A percentile compares a stretch with the other conserved stretches of the same genome.
Evolutionary conservation across 805 yeast species (phyloP).

Genomic region (Lipomyces sp.): DNA sequence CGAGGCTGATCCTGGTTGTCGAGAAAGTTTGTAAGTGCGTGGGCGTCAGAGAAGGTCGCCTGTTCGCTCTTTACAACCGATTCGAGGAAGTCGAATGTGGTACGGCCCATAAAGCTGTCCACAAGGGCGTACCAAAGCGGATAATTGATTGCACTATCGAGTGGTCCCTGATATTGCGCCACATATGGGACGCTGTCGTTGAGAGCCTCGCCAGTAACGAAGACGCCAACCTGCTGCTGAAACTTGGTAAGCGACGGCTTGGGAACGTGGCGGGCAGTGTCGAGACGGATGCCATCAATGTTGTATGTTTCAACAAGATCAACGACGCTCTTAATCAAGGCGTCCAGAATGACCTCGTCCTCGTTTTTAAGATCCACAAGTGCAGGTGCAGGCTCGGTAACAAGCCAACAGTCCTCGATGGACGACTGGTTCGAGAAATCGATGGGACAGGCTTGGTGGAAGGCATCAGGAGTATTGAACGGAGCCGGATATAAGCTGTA

Average conservation of each 20-base stretch:
- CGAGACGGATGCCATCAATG: conserved; percentile 23
- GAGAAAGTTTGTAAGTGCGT: conserved; percentile 6
- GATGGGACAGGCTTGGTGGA: conserved; percentile 14
- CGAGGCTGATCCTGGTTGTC: conserved; percentile 25
- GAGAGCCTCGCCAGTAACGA: conserved; percentile 17
- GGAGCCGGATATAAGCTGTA: conserved; percentile 12
- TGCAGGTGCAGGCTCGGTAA: conserved; percentile 8
- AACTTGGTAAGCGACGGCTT: conserved; percentile 4
- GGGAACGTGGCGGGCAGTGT: conserved; percentile 16
- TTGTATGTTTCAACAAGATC: neutral
- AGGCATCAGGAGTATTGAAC: conserved; percentile 11
- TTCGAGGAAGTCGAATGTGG: neutral
- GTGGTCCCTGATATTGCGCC: conserved; percentile 15
- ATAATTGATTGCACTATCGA: conserved; percentile 21
- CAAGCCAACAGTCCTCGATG: conserved; percentile 20
- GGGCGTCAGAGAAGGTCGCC: neutral
- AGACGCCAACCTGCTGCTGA: conserved; percentile 12
- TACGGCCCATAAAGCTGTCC: conserved; percentile 1
- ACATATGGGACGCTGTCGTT: neutral
- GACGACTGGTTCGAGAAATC: conserved; percentile 17
- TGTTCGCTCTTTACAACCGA: neutral
- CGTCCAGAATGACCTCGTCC: neutral
- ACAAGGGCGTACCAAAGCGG: conserved; percentile 4
- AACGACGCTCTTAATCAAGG: neutral
- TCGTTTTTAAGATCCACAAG: conserved; percentile 15